Evolutionary conservation across 352 stramenopile species (phyloP).

Genomic region (Pilasporangium apinafurcum): DNA sequence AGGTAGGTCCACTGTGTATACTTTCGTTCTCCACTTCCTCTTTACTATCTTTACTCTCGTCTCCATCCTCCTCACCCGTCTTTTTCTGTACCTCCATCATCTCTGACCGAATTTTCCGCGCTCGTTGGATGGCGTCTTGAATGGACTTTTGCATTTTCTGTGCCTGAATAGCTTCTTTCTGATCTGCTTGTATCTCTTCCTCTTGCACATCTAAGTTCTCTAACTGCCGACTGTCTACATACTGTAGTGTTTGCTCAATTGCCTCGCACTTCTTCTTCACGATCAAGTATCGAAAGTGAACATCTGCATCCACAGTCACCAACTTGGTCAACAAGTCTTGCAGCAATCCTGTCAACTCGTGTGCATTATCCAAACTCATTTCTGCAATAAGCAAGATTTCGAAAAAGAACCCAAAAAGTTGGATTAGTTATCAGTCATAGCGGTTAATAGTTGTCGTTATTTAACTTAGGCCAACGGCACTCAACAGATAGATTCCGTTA

Average conservation of each 20-base stretch:
- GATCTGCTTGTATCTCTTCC: conserved; percentile 6
- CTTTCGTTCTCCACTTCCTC: neutral
- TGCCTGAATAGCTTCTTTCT: too few relatives aligned
- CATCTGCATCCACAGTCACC: conserved; percentile 20
- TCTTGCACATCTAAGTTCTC: neutral
- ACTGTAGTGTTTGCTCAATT: conserved; percentile 20
- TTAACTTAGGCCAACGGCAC: too few relatives aligned
- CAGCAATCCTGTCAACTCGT: neutral
- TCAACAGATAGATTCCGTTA: too few relatives aligned
- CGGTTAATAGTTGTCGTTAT: too few relatives aligned
- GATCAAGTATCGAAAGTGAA: conserved; percentile 18
- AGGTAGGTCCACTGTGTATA: neutral
- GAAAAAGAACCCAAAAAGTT: too few relatives aligned
- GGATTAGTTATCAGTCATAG: too few relatives aligned
- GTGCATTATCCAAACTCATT: neutral
- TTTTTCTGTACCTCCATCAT: conserved; percentile 5
- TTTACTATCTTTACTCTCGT: neutral
- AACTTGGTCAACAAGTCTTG: conserved; percentile 7
- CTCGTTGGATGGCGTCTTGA: conserved; percentile 36
- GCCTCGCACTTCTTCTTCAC: conserved; percentile 29
- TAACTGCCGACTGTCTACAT: conserved; percentile 6
- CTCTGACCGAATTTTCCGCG: conserved; percentile 30
- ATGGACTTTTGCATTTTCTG: conserved; percentile 30
- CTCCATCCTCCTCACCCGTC: conserved; percentile 1
- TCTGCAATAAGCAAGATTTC: neutral